Evolutionary conservation across 768 basidiomycete genomes (phyloP), one percentile per base, ranked within the genome.

Genomic region (Crassisporium funariophilum): DNA sequence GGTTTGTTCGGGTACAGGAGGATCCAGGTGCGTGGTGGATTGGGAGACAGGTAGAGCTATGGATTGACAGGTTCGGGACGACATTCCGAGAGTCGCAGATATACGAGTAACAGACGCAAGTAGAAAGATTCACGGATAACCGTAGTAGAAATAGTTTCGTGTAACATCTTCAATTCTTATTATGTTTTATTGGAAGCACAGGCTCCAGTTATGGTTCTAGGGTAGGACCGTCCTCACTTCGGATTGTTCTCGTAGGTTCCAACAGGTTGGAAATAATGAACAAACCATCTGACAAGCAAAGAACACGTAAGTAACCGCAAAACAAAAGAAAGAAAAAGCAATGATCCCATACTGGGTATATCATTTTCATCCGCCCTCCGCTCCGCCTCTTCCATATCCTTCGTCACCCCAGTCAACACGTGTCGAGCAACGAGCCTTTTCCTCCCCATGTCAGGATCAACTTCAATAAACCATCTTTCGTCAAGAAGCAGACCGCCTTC

Each of bases 281-380:
- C 22, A 59, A 58, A 16, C 75, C 78, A 58, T 79, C 78, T 79
- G n/a, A 49, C 34, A 31, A 31, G 10, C 29, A 31, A 31, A 31
- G 3, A 31, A 31, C 29, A 31, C n/a, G 10, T 31, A 3, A 5
- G 5, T 11, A 5, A 42, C 2, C 43, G 27, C 43, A 42, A 12
- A 20, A 52, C 37, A 41, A 39, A 27, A 17, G 23, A 25, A 35
- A 53, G 40, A 41, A 49, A 41, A 24, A 35, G 3, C 19, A 20
- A 35, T 10, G 19, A 35, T 39, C 25, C 40, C 49, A 15, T 56
- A 91, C 88, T 91, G 19, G 87, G 86, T 47, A 79, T 75, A 65
- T 91, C 88, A 53, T 91, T 93, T 50, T 84, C 75, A 46, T 81
- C 76, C n/a, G 88, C 83, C 47, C 90, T 78, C 79, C 78, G 79